Evolutionary conservation across 176 grass and related monocot species (phyloP).

Genomic region (Triticum urartu): DNA sequence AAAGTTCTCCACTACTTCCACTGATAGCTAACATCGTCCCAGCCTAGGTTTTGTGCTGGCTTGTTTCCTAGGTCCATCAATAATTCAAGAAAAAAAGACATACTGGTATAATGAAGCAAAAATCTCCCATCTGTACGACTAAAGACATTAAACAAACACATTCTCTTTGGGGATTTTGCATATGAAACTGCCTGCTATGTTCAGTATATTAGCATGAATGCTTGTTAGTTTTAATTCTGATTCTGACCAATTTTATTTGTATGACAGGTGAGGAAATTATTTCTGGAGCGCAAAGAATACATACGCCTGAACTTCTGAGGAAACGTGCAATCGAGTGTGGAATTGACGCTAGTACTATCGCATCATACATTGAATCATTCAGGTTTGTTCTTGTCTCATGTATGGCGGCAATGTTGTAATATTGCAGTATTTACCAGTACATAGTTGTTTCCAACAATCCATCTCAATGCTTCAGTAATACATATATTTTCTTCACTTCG

Average conservation of each 20-base stretch:
- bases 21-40: background rate
- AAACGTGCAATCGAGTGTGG: slow-evolving; percentile 76
- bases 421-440: background rate
- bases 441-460: background rate
- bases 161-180: background rate
- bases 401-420: background rate
- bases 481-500: background rate
- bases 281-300: slow-evolving; percentile 90
- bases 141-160: background rate
- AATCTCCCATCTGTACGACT: background rate
- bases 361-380: slow-evolving; percentile 84
- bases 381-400: slow-evolving; percentile 31
- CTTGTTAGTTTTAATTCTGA: background rate
- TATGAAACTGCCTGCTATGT: background rate
- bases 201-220: background rate
- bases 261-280: slow-evolving; percentile 79
- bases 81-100: background rate
- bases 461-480: background rate
- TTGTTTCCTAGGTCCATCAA: background rate
- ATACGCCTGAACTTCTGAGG: slow-evolving; percentile 71
- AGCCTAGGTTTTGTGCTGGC: background rate
- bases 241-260: background rate
- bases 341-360: slow-evolving; percentile 75
- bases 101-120: background rate
- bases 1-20: no score